These are phyloP conservation scores for Penicillium sp. DNA, from an alignment of 2,329 filamentous ascomycete genomes.

Conservation along the genomic window DNA sequence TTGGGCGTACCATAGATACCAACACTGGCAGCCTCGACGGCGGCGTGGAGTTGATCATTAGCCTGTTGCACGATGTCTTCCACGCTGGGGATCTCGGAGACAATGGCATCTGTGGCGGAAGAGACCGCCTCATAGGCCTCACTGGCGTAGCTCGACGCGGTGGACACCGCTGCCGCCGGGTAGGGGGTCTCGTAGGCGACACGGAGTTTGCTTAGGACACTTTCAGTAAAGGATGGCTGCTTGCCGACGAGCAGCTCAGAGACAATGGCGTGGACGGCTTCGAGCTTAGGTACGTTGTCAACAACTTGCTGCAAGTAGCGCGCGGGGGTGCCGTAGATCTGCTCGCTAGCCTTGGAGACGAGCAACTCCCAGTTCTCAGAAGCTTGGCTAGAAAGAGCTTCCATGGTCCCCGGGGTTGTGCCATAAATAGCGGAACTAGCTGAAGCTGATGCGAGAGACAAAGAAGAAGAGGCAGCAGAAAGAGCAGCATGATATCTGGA, in stretches of 20 bases:
- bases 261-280: conserved; percentile 72
- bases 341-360: conserved; percentile 69
- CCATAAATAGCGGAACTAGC: conserved; percentile 56
- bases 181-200: conserved; percentile 72
- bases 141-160: conserved; percentile 60
- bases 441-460: conserved; percentile 46
- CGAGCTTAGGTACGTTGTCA: conserved; percentile 68
- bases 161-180: conserved; percentile 46
- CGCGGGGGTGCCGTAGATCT: conserved; percentile 71
- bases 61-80: conserved; percentile 65
- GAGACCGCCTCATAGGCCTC: conserved; percentile 53
- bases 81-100: conserved; percentile 63
- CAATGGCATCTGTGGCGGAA: conserved; percentile 39
- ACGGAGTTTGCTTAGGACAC: conserved; percentile 73
- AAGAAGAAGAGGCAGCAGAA: conserved; percentile 50
- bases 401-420: conserved; percentile 47
- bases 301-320: conserved; percentile 69
- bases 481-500: conserved; percentile 54
- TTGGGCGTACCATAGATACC: conserved; percentile 65
- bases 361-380: conserved; percentile 69
- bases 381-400: conserved; percentile 60
- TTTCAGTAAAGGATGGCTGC: conserved; percentile 82
- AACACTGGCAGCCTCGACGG: conserved; percentile 64
- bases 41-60: conserved; percentile 62
- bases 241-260: conserved; percentile 78